A percentile compares a stretch with the other conserved stretches of the same genome.
These are phyloP conservation scores for Myxozyma sirexii DNA, from an alignment of 805 yeast species.

Conservation along the genomic window DNA sequence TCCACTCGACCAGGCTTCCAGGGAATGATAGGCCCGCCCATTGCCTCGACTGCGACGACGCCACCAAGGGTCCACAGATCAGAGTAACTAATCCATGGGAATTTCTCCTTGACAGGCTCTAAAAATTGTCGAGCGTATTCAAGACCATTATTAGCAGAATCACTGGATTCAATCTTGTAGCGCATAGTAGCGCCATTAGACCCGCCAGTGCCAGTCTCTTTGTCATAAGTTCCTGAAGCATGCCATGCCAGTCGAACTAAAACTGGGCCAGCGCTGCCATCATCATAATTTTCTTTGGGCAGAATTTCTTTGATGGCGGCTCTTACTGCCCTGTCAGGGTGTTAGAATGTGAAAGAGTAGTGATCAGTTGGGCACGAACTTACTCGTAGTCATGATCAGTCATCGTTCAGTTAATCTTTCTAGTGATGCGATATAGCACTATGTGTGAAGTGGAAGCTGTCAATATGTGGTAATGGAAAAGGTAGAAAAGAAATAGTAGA, in stretches of 20 bases:
- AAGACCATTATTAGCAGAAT: conserved; percentile 67
- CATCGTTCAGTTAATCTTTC: too few species aligned
- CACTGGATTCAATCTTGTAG: conserved; percentile 53
- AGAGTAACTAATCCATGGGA: conserved; percentile 74
- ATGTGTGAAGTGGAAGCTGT: too few species aligned
- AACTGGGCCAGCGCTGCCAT: conserved; percentile 74
- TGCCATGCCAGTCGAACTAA: conserved; percentile 86
- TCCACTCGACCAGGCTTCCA: conserved; percentile 84
- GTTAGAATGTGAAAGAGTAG: background rate
- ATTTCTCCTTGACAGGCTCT: conserved; percentile 57
- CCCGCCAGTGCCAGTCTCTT: conserved; percentile 52
- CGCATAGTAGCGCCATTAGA: conserved; percentile 61
- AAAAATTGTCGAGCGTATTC: conserved; percentile 59
- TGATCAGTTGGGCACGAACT: background rate
- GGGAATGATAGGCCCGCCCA: conserved; percentile 73
- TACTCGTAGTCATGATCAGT: conserved; percentile 21
- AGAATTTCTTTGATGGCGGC: conserved; percentile 44
- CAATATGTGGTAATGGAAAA: too few species aligned
- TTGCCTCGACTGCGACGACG: conserved; percentile 72
- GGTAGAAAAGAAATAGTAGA: too few species aligned
- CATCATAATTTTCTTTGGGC: conserved; percentile 56
- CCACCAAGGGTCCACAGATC: conserved; percentile 82
- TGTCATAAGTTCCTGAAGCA: conserved; percentile 76
- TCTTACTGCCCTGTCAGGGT: conserved; percentile 37
- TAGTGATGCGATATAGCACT: too few species aligned